Conservation (phyloP, 495 filamentous ascomycete genomes). For the Aspergillus cavernicola region DNA sequence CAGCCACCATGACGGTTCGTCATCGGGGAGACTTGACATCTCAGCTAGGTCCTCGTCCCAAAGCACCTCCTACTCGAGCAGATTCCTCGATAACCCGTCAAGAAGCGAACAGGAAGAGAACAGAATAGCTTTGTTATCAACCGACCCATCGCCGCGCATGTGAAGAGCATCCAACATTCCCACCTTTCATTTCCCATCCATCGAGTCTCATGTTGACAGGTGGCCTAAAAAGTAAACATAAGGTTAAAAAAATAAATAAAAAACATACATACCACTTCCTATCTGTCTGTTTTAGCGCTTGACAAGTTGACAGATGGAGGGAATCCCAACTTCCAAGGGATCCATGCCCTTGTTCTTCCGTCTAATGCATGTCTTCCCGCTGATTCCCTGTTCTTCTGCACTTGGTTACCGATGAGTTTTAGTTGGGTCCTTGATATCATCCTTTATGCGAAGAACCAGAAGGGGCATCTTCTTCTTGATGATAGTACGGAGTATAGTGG, state of each 20-base stretch:
- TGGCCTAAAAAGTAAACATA: slow-evolving; percentile 10
- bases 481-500: too few species aligned
- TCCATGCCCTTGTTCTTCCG: not conserved
- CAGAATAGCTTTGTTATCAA: not conserved
- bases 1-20: slow-evolving; percentile 1
- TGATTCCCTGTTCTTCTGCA: slow-evolving; percentile 11
- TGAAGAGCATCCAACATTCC: not conserved
- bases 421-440: not conserved
- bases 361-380: slow-evolving; percentile 11
- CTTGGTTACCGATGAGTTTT: not conserved
- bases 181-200: not conserved
- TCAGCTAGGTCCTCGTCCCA: not conserved
- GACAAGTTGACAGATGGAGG: not conserved
- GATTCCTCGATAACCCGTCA: too few species aligned
- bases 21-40: not conserved
- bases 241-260: not conserved
- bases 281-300: too few species aligned
- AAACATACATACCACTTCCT: not conserved
- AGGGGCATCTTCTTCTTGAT: too few species aligned
- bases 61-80: not conserved
- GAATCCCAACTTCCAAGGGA: too few species aligned
- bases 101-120: not conserved
- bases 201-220: slow-evolving; percentile 6
- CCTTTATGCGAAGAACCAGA: not conserved
- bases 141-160: not conserved